Conservation (phyloP, 2,329 filamentous ascomycete species). For the Epichloe typhina region DNA sequence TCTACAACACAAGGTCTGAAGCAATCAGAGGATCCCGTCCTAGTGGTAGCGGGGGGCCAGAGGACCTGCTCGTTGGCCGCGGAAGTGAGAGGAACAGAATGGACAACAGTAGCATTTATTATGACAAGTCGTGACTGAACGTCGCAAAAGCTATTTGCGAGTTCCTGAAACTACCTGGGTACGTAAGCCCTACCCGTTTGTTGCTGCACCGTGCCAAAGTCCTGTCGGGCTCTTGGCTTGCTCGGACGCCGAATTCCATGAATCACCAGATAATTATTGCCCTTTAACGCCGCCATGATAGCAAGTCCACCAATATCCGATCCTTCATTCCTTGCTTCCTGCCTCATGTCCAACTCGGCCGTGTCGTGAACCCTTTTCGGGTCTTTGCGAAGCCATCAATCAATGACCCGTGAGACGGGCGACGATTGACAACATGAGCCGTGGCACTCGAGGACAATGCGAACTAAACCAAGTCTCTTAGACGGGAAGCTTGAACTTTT, state of each 20-base stretch:
- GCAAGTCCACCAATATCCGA: constrained; percentile 1
- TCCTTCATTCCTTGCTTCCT: neutral
- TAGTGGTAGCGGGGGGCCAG: no score
- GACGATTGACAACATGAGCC: neutral
- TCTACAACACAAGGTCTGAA: no score
- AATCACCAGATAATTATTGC: neutral
- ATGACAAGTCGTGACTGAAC: neutral
- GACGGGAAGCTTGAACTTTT: constrained; percentile 77
- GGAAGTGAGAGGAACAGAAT: neutral
- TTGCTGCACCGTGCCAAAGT: neutral
- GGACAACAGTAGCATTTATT: neutral
- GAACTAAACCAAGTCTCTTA: constrained; percentile 26
- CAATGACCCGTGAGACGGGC: neutral
- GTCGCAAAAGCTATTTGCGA: neutral
- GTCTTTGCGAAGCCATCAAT: neutral
- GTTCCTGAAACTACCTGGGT: neutral
- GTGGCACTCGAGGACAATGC: neutral
- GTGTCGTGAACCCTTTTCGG: neutral
- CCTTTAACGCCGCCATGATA: constrained; percentile 4
- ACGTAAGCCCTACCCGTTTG: neutral
- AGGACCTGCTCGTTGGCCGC: neutral
- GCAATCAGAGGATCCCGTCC: no score
- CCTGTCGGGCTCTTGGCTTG: neutral
- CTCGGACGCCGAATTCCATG: neutral
- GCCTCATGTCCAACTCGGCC: neutral